phyloP scores from a whole-genome alignment of 2,329 filamentous ascomycete species.

The Neurospora sp. region DNA sequence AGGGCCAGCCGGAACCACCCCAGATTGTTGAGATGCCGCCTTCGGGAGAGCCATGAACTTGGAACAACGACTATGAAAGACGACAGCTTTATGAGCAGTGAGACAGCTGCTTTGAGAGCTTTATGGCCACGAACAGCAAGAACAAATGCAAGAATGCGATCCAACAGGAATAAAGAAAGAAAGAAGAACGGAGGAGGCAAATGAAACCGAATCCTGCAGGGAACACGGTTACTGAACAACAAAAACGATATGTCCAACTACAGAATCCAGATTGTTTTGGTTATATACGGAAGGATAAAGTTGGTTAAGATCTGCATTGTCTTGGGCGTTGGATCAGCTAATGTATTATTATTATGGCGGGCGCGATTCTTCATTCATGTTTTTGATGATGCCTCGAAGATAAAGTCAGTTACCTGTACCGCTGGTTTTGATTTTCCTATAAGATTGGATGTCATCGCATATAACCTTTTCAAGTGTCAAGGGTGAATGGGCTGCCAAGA shows the following conservation, averaged over 20 bases:
- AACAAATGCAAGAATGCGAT: not conserved
- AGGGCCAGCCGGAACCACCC: slow-evolving; percentile 22
- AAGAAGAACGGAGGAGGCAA: not conserved
- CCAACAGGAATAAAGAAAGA: not conserved
- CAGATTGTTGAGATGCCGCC: slow-evolving; percentile 12
- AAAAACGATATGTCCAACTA: not conserved
- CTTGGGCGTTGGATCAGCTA: not conserved
- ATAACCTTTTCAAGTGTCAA: not conserved
- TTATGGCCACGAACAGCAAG: not conserved
- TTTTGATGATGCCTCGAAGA: not conserved
- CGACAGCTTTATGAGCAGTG: not conserved
- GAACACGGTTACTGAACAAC: not conserved
- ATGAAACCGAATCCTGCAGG: not conserved
- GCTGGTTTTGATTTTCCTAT: not conserved
- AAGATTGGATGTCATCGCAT: not conserved
- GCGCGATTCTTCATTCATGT: not conserved
- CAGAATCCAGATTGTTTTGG: not conserved
- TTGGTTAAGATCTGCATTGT: not conserved
- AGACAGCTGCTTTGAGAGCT: not conserved
- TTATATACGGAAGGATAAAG: not conserved
- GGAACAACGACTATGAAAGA: not conserved
- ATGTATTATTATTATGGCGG: not conserved
- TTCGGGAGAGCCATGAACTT: slow-evolving; percentile 9
- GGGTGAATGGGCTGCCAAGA: not conserved
- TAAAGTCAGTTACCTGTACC: not conserved